Evolutionary conservation across 179 eudicot genomes (phyloP).

Genomic region (Gypsophila paniculata): DNA sequence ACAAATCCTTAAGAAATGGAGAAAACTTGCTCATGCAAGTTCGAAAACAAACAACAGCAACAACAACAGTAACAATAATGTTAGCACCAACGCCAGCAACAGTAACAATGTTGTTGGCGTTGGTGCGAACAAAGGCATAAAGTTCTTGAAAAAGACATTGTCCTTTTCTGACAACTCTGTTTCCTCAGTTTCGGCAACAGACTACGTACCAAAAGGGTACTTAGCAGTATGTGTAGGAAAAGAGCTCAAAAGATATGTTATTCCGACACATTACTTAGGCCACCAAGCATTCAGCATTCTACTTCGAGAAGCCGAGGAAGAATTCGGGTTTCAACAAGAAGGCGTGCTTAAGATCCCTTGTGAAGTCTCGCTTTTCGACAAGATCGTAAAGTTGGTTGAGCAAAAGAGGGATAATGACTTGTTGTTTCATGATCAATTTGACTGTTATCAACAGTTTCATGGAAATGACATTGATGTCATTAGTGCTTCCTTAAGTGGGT

Average conservation of each 20-base stretch:
- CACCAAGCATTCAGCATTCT: conserved; percentile 55
- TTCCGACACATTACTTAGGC: conserved; percentile 48
- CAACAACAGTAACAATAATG: background rate
- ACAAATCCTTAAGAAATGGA: conserved; percentile 59
- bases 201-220: conserved; percentile 50
- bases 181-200: conserved; percentile 21
- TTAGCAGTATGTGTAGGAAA: conserved; percentile 60
- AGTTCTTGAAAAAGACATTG: conserved; percentile 55
- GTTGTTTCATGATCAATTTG: conserved; percentile 26
- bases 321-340: conserved; percentile 63
- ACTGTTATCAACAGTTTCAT: conserved; percentile 13
- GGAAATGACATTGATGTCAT: conserved; percentile 16
- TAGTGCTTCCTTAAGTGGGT: conserved; percentile 21
- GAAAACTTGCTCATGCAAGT: conserved; percentile 40
- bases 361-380: conserved; percentile 45
- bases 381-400: conserved; percentile 43
- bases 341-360: conserved; percentile 65
- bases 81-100: background rate
- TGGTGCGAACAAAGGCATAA: conserved; percentile 37
- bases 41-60: conserved; percentile 17
- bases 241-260: conserved; percentile 51
- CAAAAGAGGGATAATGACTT: conserved; percentile 30
- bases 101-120: background rate
- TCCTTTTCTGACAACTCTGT: conserved; percentile 50
- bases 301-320: conserved; percentile 61